Evolutionary conservation across 805 yeast genomes (phyloP).

Genomic region (Saccharomyces jurei): DNA sequence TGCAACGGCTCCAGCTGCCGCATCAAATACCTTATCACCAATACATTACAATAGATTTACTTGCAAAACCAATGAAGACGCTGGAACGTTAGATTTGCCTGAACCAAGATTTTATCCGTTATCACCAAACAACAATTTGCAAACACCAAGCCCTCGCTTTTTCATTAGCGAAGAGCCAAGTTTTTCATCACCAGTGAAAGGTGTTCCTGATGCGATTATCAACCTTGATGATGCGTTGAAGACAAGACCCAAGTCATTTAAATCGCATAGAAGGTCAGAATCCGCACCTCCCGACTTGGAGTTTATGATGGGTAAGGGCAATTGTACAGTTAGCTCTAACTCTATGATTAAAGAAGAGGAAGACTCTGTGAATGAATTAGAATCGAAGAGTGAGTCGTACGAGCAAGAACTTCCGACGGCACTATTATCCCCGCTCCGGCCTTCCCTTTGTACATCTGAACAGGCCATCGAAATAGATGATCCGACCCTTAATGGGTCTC

Average conservation of each 20-base stretch:
- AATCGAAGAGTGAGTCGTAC: not conserved
- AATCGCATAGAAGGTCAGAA: constrained; percentile 44
- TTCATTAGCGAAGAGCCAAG: constrained; percentile 28
- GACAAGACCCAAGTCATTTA: constrained; percentile 27
- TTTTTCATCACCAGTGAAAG: constrained; percentile 24
- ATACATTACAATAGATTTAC: constrained; percentile 17
- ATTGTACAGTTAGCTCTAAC: not conserved
- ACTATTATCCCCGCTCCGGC: constrained; percentile 20
- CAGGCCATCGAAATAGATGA: not conserved
- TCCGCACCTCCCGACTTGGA: constrained; percentile 47
- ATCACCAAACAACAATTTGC: not conserved
- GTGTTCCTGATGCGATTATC: constrained; percentile 47
- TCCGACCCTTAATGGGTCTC: not conserved
- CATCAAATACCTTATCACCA: constrained; percentile 16
- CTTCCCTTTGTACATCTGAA: constrained; percentile 12
- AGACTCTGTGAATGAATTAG: constrained; percentile 2
- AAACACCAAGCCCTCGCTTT: constrained; percentile 22
- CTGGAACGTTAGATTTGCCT: not conserved
- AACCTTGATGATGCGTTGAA: constrained; percentile 48
- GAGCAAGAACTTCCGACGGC: constrained; percentile 1
- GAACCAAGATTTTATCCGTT: not conserved
- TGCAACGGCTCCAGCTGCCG: constrained; percentile 6
- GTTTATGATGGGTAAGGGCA: constrained; percentile 12
- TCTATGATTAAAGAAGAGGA: constrained; percentile 20
- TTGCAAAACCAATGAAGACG: not conserved